Conservation (phyloP, 495 filamentous ascomycete species). For the Daldinia vernicosa region DNA sequence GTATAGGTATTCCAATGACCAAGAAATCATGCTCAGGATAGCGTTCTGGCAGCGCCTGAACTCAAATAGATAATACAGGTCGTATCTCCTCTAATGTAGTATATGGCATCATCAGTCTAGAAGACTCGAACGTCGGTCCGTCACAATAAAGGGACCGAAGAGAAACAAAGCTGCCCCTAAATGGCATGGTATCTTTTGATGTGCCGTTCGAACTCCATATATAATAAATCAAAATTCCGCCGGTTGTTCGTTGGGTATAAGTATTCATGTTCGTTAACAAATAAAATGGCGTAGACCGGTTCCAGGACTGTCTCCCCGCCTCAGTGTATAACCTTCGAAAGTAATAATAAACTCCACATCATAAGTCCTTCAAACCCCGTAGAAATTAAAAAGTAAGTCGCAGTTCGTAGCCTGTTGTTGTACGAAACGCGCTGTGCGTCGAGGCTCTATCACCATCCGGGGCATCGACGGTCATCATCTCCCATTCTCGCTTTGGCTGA, state of each 20-base stretch:
- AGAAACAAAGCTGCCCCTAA: constrained; percentile 31
- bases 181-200: constrained; percentile 41
- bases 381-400: constrained; percentile 57
- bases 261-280: constrained; percentile 39
- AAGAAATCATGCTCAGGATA: constrained; percentile 15
- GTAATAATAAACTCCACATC: constrained; percentile 23
- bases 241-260: constrained; percentile 40
- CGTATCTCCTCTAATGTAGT: constrained; percentile 37
- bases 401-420: constrained; percentile 55
- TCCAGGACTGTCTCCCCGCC: constrained; percentile 20
- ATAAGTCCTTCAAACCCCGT: constrained; percentile 12
- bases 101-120: constrained; percentile 41
- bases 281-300: constrained; percentile 14
- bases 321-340: constrained; percentile 29
- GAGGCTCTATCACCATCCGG: constrained; percentile 52
- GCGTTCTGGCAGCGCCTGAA: constrained; percentile 21
- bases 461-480: constrained; percentile 57
- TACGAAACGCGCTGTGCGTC: constrained; percentile 47
- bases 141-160: constrained; percentile 27
- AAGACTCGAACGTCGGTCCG: constrained; percentile 30
- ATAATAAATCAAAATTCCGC: constrained; percentile 38
- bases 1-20: constrained; percentile 39
- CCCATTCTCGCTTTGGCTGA: constrained; percentile 61
- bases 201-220: constrained; percentile 40
- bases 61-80: constrained; percentile 35